These are phyloP conservation scores for Rhodamnia rubescens DNA, from an alignment of 345 rosid species.

Conservation along the genomic window DNA sequence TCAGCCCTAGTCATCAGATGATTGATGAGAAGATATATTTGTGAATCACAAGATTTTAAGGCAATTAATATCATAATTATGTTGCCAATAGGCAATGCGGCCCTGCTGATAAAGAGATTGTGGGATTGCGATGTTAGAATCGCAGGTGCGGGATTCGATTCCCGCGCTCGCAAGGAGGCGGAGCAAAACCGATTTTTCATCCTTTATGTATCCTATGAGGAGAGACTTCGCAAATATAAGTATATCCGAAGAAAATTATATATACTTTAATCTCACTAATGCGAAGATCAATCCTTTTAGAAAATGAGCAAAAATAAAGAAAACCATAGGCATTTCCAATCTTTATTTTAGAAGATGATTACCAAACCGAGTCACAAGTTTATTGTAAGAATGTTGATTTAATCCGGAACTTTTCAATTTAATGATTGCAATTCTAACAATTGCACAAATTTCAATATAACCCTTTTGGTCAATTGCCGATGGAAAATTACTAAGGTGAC, in stretches of 20 bases:
- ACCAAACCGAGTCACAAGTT: background rate
- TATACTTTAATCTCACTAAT: background rate
- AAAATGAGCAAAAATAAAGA: background rate
- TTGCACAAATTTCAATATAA: background rate
- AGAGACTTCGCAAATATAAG: background rate
- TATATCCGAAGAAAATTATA: background rate
- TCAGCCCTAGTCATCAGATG: background rate
- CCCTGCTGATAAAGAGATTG: too few species aligned
- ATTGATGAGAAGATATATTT: background rate
- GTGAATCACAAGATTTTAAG: background rate
- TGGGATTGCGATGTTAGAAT: too few species aligned
- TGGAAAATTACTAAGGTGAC: rapidly evolving
- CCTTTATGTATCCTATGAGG: background rate
- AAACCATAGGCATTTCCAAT: background rate
- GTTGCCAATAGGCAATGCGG: too few species aligned
- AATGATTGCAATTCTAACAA: rapidly evolving
- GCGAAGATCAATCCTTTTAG: background rate
- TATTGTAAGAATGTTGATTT: background rate
- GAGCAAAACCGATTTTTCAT: background rate
- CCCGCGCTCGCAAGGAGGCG: too few species aligned
- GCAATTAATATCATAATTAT: too few species aligned
- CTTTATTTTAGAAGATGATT: background rate
- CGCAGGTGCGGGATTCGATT: too few species aligned
- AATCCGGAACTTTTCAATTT: background rate
- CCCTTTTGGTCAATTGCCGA: rapidly evolving